phyloP scores from a whole-genome alignment of 805 yeast species.

The Yarrowia divulgata region DNA sequence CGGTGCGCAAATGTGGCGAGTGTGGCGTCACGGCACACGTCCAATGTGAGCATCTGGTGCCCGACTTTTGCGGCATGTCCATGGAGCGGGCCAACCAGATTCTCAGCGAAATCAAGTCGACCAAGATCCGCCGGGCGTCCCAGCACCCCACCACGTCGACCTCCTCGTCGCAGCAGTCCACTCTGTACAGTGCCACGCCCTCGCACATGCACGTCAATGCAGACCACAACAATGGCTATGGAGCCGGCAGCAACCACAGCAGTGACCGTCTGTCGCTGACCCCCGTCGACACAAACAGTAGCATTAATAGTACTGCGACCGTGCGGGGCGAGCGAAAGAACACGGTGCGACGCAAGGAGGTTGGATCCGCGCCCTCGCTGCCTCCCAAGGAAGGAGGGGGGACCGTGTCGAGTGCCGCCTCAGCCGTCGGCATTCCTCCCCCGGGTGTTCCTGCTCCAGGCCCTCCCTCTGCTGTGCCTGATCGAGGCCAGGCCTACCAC shows the following conservation, averaged over 20 bases:
- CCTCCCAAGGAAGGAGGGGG: conserved; percentile 23
- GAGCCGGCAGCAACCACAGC: not conserved
- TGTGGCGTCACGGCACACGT: conserved; percentile 97
- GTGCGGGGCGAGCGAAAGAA: conserved; percentile 42
- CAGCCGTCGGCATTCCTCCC: conserved; percentile 13
- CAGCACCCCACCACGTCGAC: conserved; percentile 11
- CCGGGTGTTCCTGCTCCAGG: conserved; percentile 20
- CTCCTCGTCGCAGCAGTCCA: conserved; percentile 6
- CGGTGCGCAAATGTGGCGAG: conserved; percentile 83
- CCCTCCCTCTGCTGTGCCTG: conserved; percentile 23
- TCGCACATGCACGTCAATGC: conserved; percentile 19
- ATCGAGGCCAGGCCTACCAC: conserved; percentile 37
- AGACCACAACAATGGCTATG: not conserved
- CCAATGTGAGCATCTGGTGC: conserved; percentile 90
- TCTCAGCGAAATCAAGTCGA: conserved; percentile 78
- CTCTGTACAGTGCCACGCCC: conserved; percentile 43
- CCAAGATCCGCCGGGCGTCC: conserved; percentile 56
- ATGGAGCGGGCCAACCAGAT: conserved; percentile 96
- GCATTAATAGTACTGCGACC: conserved; percentile 29
- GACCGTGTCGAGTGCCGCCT: conserved; percentile 3
- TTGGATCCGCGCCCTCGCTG: conserved; percentile 44
- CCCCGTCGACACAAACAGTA: conserved; percentile 36
- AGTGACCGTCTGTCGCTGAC: conserved; percentile 21
- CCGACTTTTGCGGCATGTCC: conserved; percentile 98
- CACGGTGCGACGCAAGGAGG: conserved; percentile 47